Base-by-base conservation (phyloP, 2,329 filamentous ascomycete species). In the Westerdykella sp. region DNA sequence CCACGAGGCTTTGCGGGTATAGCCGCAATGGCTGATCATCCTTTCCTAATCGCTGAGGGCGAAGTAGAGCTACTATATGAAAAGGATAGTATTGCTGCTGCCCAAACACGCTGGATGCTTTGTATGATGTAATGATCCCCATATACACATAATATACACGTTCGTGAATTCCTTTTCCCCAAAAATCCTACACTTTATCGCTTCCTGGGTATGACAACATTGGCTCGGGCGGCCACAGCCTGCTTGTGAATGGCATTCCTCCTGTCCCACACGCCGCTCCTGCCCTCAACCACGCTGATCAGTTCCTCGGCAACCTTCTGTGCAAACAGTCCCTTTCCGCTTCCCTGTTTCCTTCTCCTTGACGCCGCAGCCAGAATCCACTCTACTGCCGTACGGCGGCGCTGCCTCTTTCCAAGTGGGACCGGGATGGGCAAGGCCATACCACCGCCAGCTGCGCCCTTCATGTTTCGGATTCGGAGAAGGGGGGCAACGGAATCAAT, bases 401-500 rank as follows among this genome's bases (percentile, higher is more conserved):
- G 78, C 66, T 94, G 85, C 47, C 88, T 78, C 50, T 84, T 70
- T 1, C 75, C 73, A 15, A 97, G 74, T 1, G 93, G 91, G 16
- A 83, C 75, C 0, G 93, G 93, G 30, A 96, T 77, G 43, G 91
- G 87, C 45, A 96, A 77, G 11, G 87, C 79, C 30, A 80, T 78
- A 67, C 93, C 93, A 73, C 93, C 93, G 69, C 91, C 91, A 1
- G 85, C 87, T 30, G 85, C 79, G 54, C 88, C 89, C 59, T 81
- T 81, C 56, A 88, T 78, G 48, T 78, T 78, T 42, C 82, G 80
- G 60, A 98, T 83, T 53, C 85, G 84, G 60, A 98, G 74, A 13
- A 98, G 77, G 9, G 93, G 93, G 1, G 90, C 87, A 18, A 98
- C 84, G 9, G 87, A 94, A 74, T 98, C 93, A 59, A 98, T 83